These are phyloP conservation scores for Agarophyton chilense DNA, from an alignment of 23 red algal species.

Conservation along the genomic window DNA sequence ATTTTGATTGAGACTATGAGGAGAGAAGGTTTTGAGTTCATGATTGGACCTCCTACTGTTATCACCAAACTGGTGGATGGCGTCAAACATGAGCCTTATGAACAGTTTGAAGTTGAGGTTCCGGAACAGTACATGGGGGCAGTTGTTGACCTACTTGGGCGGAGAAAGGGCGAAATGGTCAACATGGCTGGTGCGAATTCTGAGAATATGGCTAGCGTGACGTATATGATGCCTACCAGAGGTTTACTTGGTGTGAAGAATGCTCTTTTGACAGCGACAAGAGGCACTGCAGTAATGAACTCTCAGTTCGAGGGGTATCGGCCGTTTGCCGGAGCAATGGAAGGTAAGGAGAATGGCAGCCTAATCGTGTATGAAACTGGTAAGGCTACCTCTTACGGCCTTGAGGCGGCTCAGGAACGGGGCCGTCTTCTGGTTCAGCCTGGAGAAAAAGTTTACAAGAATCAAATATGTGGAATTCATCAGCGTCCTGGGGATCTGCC, in stretches of 20 bases:
- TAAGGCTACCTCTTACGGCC: constrained; percentile 76
- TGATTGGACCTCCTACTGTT: constrained; percentile 90
- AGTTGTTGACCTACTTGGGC: constrained; percentile 85
- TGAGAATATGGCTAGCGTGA: constrained; percentile 63
- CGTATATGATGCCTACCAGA: constrained; percentile 83
- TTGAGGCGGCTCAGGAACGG: constrained; percentile 87
- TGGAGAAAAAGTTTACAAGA: constrained; percentile 84
- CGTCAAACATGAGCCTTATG: constrained; percentile 77
- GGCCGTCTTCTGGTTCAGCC: constrained; percentile 73
- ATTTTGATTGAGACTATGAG: constrained; percentile 95
- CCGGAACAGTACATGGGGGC: constrained; percentile 92
- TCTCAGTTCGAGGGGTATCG: constrained; percentile 79
- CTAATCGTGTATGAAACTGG: constrained; percentile 83
- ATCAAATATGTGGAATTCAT: constrained; percentile 91
- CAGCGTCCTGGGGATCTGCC: constrained; percentile 73
- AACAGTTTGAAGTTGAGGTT: constrained; percentile 90
- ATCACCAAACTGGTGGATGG: constrained; percentile 79
- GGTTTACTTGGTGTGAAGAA: constrained; percentile 94
- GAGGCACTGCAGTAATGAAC: constrained; percentile 86
- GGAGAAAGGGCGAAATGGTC: constrained; percentile 91
- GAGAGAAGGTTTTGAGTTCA: constrained; percentile 89
- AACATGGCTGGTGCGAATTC: constrained; percentile 79
- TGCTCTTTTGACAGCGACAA: constrained; percentile 85
- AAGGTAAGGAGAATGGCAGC: constrained; percentile 77
- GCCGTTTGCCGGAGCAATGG: constrained; percentile 80